A percentile compares a stretch with the other conserved stretches of the same genome.
Evolutionary conservation across 2,329 filamentous ascomycete species (phyloP).

Genomic region (Sclerotinia glacialis): DNA sequence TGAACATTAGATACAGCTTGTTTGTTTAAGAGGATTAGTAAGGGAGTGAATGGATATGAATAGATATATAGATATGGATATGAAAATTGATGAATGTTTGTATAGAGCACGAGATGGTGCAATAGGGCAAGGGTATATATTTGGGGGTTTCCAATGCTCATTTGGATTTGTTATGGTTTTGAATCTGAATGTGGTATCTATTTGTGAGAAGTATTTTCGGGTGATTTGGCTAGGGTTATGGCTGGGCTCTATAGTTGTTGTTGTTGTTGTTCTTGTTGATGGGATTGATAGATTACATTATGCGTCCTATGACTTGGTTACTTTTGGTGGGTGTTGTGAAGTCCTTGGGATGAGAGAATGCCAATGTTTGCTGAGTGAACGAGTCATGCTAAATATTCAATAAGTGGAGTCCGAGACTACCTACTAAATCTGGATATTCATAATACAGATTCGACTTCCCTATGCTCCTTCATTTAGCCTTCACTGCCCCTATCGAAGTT

Average conservation of each 20-base stretch:
- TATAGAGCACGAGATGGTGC: background rate
- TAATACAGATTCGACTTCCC: too few relatives aligned
- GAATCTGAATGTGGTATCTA: background rate
- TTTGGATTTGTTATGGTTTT: background rate
- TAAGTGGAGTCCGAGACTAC: background rate
- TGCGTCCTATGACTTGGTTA: too few relatives aligned
- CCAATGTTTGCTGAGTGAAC: too few relatives aligned
- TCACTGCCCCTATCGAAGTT: constrained; percentile 31
- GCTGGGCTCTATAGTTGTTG: background rate
- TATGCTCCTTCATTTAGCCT: background rate
- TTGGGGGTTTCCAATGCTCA: background rate
- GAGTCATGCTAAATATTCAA: background rate
- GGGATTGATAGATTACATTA: too few relatives aligned
- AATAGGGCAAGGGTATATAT: background rate
- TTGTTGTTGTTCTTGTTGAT: too few relatives aligned
- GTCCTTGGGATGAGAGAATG: too few relatives aligned
- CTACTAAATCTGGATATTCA: background rate
- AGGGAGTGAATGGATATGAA: background rate
- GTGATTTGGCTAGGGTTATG: background rate
- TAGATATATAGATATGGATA: too few relatives aligned
- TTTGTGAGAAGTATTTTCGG: background rate
- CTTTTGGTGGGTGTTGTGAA: too few relatives aligned
- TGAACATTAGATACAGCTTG: background rate
- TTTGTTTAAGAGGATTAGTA: background rate
- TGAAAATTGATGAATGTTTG: background rate